phyloP scores from a whole-genome alignment of 2,329 filamentous ascomycete species.

The Epichloe elymi region DNA sequence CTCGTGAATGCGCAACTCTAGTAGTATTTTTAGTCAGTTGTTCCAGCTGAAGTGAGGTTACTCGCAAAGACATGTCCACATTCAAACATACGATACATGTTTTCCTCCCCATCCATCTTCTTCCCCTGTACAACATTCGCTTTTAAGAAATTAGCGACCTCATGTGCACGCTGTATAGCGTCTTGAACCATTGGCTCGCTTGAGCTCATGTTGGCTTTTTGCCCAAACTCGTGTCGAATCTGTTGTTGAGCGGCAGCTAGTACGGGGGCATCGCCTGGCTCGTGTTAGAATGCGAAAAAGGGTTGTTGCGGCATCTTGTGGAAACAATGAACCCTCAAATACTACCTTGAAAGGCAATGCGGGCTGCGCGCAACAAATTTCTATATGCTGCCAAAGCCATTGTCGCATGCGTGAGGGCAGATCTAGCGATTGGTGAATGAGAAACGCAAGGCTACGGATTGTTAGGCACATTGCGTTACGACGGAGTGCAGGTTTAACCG shows the following conservation, averaged over 20 bases:
- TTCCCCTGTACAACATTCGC: slow-evolving; percentile 83
- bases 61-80: not conserved
- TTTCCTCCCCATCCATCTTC: slow-evolving; percentile 26
- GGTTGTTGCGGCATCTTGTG: not conserved
- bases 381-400: slow-evolving; percentile 71
- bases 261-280: slow-evolving; percentile 53
- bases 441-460: not conserved
- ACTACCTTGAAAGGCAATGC: slow-evolving; percentile 81
- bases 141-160: slow-evolving; percentile 65
- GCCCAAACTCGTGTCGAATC: slow-evolving; percentile 62
- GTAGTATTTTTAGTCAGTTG: slow-evolving; percentile 2
- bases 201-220: slow-evolving; percentile 48
- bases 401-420: not conserved
- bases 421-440: not conserved
- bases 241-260: slow-evolving; percentile 58
- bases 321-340: slow-evolving; percentile 9
- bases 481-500: slow-evolving; percentile 14
- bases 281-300: not conserved
- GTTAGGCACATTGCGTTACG: not conserved
- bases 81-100: slow-evolving; percentile 46
- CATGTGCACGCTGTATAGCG: slow-evolving; percentile 65
- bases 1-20: slow-evolving; percentile 80
- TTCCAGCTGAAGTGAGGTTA: not conserved
- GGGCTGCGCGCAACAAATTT: slow-evolving; percentile 64
- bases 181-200: slow-evolving; percentile 45